Conservation (phyloP, 169 alveolate species). For the Besnoitia besnoiti region DNA sequence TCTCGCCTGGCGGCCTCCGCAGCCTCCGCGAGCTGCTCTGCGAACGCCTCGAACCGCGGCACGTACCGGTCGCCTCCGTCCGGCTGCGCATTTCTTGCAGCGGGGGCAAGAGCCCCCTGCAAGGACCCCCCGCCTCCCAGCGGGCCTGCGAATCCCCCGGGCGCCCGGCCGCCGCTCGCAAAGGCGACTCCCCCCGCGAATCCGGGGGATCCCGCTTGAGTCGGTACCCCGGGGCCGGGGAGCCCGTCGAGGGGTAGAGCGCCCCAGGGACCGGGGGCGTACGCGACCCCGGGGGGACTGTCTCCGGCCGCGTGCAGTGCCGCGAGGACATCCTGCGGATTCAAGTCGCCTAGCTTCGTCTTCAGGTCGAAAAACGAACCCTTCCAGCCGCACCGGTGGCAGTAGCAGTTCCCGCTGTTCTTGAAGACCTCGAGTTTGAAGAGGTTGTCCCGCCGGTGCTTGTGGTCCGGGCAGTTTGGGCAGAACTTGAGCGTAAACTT, state of each 20-base stretch:
- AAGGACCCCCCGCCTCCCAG: not conserved
- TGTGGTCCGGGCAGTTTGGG: conserved; percentile 87
- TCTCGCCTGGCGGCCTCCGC: not conserved
- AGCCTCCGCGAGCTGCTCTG: not conserved
- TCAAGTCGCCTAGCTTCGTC: conserved; percentile 82
- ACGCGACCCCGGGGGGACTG: not conserved
- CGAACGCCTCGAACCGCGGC: not conserved
- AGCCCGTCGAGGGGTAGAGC: not conserved
- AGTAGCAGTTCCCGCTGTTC: conserved; percentile 84
- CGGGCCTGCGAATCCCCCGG: conserved; percentile 1
- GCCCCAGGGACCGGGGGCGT: not conserved
- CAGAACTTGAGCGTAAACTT: conserved; percentile 82
- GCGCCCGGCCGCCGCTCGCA: not conserved
- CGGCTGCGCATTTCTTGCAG: not conserved
- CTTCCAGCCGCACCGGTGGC: conserved; percentile 85
- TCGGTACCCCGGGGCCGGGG: not conserved
- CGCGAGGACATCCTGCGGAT: not conserved
- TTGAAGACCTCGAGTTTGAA: conserved; percentile 84
- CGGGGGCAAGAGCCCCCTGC: not conserved
- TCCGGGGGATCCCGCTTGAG: not conserved
- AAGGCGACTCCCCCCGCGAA: not conserved
- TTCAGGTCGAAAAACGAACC: conserved; percentile 90
- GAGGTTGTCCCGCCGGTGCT: conserved; percentile 81
- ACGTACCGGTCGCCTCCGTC: conserved; percentile 4
- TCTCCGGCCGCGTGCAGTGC: conserved; percentile 31